Base-by-base conservation (phyloP, 164 flowering plant species). In the Dillenia suffruticosa region DNA sequence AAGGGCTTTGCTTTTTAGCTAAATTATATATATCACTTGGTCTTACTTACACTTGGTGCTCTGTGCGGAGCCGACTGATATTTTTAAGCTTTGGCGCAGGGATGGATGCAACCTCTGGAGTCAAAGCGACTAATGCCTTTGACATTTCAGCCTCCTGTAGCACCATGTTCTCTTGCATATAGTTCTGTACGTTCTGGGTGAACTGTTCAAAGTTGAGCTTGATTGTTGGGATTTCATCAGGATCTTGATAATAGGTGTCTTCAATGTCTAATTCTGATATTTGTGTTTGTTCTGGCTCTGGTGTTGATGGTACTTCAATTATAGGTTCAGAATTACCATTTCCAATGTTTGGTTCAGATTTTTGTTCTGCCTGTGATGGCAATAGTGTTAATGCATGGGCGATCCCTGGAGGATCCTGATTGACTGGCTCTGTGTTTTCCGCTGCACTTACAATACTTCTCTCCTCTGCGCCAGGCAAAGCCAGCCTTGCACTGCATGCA, bases 141-240 rank as follows among this genome's bases (percentile, higher is more conserved):
- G 99, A 90, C 84, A 88, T 65, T 15, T 87, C 89, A 54, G 68
- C 75, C 52, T 84, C 92, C 73, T 84, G 86, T 62, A 90, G 81
- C 64, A 83, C 90, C 84, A 77, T 78, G 55, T 67, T 86, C 14
- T 76, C 61, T 65, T 82, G 76, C 78, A 92, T 79, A 60, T 78
- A 84, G 51, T 69, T 83, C 59, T 95, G 87, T 57, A 95, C 74
- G 57, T 77, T 88, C 58, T 75, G 74, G 15, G 88, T 74, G 62
- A 95, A 81, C 68, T 82, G 82, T 64, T 83, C 85, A 46, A 88
- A 66, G 65, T 88, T 81, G 46, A 95, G 86, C 63, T 81, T 76
- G 68, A 95, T 92, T 22, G 82, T 84, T 1, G 99, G 99, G 65
- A 95, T 92, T 67, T 88, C 99, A 62, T 88, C 84, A 10, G 83